Percentiles rank a stretch among this genome's conserved stretches.
phyloP scores from a whole-genome alignment of 306 rosid genomes.

The Carpinus viminea region DNA sequence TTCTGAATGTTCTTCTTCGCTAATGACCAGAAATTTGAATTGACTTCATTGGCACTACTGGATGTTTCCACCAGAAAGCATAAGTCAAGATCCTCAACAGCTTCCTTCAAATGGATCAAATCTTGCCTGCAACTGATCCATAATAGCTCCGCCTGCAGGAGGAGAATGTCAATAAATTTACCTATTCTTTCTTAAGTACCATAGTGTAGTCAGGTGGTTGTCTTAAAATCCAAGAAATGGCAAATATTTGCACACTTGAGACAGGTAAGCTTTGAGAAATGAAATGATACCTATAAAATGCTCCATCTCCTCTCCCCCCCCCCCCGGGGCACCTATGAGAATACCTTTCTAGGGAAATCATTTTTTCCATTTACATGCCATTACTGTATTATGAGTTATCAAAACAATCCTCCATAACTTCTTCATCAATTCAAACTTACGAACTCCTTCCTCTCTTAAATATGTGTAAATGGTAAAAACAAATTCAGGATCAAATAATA shows the following conservation, averaged over 20 bases:
- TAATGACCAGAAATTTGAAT: constrained; percentile 36
- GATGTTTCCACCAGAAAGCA: constrained; percentile 45
- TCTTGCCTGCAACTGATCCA: constrained; percentile 64
- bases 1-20: constrained; percentile 44
- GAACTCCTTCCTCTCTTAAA: neutral
- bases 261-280: neutral
- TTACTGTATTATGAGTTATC: neutral
- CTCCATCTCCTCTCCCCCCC: too few relatives aligned
- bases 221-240: neutral
- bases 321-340: neutral
- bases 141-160: constrained; percentile 70
- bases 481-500: neutral
- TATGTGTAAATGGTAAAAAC: neutral
- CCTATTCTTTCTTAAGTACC: constrained; percentile 19
- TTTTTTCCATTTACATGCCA: neutral
- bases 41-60: constrained; percentile 31
- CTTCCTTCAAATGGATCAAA: constrained; percentile 52
- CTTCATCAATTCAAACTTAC: neutral
- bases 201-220: neutral
- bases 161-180: constrained; percentile 37
- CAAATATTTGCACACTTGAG: neutral
- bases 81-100: constrained; percentile 36
- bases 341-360: neutral
- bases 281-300: neutral
- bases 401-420: neutral